Base-by-base conservation (phyloP, 192 early-diverging fungal genomes). In the Coemansia erecta region DNA sequence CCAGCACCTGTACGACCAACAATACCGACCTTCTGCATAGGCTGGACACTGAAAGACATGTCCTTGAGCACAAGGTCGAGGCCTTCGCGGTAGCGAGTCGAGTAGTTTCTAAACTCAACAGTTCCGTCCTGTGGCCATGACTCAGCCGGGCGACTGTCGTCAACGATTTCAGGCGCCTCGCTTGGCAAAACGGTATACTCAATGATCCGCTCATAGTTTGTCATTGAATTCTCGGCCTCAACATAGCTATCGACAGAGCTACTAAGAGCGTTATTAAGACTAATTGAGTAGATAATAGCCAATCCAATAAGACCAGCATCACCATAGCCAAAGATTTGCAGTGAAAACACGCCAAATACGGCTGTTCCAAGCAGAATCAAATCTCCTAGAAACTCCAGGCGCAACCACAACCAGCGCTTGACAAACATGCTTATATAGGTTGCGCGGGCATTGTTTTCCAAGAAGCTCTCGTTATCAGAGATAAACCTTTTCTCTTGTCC, bases 301-400 rank as follows among this genome's bases (percentile, higher is more conserved):
- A 97, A 81, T 24, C 92, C 93, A 60, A 91, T 83, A 13, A 89
- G 67, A 0, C 89, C 79, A 22, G 93, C 80, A 15, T 77, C 58
- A 37, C 66, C 72, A 24, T 53, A 60, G 15, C 72, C 72, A 24
- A 93, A 65, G 39, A 58, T 60, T 31, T 73, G 71, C 40, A 86
- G 74, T 6, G 73, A 68, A 15, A 86, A 61, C 12, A 98, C 67
- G 26, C 89, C 89, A 57, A 96, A 82, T 14, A 90, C 41, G 0
- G 87, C 84, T 1, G 91, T 88, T 31, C 82, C 89, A 33, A 96
- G 83, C 31, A 94, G 87, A 17, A 96, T 67, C 2, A 82, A 46
- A 39, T 87, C 85, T 19, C 89, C 91, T 39, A 98, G 77, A 0
- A 83, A 65, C 65, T 98, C 94, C 10, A 95, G 70, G 9, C 95